Evolutionary conservation across 1,139 yeast species (phyloP).

Genomic region (Meyerozyma elateridarum): DNA sequence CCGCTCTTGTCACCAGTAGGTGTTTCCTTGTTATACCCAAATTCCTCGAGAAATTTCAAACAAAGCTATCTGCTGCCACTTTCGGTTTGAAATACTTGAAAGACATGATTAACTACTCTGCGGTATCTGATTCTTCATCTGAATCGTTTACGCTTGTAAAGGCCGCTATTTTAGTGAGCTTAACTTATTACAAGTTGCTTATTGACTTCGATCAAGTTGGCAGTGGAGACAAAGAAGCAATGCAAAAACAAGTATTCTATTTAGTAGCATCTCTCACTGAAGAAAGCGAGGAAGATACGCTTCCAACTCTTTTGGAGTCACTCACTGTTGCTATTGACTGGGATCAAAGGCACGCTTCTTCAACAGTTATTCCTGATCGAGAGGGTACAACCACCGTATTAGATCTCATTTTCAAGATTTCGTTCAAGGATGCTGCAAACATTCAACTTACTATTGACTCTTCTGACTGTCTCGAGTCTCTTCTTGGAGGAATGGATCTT

Average conservation of each 20-base stretch:
- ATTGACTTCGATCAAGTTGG: conserved; percentile 28
- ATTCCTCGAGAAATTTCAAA: conserved; percentile 48
- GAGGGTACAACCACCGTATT: conserved; percentile 25
- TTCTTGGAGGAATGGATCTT: conserved; percentile 45
- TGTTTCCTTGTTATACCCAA: conserved; percentile 50
- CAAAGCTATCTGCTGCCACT: conserved; percentile 25
- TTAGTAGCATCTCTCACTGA: conserved; percentile 40
- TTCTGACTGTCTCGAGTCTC: conserved; percentile 50
- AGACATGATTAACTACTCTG: conserved; percentile 27
- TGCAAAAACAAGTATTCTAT: conserved; percentile 27
- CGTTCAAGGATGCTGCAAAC: conserved; percentile 73
- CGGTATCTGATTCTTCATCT: conserved; percentile 17
- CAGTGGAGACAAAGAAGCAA: conserved; percentile 11
- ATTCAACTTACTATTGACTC: conserved; percentile 65
- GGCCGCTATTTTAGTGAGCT: conserved; percentile 47
- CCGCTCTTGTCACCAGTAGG: conserved; percentile 39
- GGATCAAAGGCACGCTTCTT: conserved; percentile 31
- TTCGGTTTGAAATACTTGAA: conserved; percentile 37
- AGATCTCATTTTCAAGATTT: conserved; percentile 55
- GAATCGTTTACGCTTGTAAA: conserved; percentile 29
- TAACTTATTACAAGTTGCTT: conserved; percentile 50
- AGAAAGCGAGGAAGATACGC: conserved; percentile 77
- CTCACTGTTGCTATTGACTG: conserved; percentile 51
- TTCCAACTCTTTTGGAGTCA: conserved; percentile 71
- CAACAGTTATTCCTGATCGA: conserved; percentile 17